These are phyloP conservation scores for Uronychia setigera DNA, from an alignment of 73 alveolate species.

Conservation along the genomic window DNA sequence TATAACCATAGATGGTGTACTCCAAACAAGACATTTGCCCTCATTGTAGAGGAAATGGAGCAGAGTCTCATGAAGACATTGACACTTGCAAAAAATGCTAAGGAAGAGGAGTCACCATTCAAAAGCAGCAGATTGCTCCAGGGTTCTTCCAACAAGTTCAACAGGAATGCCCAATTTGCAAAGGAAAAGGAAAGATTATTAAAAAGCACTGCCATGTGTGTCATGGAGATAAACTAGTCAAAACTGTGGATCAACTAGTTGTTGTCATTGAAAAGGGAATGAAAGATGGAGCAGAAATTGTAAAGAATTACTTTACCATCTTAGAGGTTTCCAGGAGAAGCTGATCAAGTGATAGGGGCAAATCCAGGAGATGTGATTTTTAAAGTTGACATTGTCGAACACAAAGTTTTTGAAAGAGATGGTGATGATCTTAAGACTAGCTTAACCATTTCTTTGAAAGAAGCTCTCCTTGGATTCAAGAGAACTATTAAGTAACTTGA, in stretches of 20 bases:
- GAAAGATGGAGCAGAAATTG: slow-evolving; percentile 68
- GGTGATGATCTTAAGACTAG: slow-evolving; percentile 67
- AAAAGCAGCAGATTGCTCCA: slow-evolving; percentile 80
- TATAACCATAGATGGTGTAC: slow-evolving; percentile 78
- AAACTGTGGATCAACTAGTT: slow-evolving; percentile 83
- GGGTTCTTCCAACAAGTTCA: slow-evolving; percentile 79
- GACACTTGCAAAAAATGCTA: slow-evolving; percentile 87
- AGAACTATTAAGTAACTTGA: slow-evolving; percentile 74
- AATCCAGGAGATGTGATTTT: slow-evolving; percentile 84
- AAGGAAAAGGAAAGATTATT: slow-evolving; percentile 82
- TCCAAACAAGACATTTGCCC: slow-evolving; percentile 84
- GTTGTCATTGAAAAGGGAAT: slow-evolving; percentile 87
- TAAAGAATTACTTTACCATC: neutral
- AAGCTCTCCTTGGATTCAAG: slow-evolving; percentile 79
- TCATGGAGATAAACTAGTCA: slow-evolving; percentile 81
- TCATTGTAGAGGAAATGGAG: slow-evolving; percentile 94
- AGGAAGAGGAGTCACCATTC: slow-evolving; percentile 91
- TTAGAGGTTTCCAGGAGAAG: slow-evolving; percentile 79
- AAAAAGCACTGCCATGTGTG: slow-evolving; percentile 83
- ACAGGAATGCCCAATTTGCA: slow-evolving; percentile 83
- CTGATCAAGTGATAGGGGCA: slow-evolving; percentile 81
- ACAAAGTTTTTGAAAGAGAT: slow-evolving; percentile 54
- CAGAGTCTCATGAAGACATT: slow-evolving; percentile 87
- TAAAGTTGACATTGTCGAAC: slow-evolving; percentile 45
- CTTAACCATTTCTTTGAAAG: slow-evolving; percentile 66